These are phyloP conservation scores for Passalora sequoiae DNA, from an alignment of 2,329 filamentous ascomycete genomes.

Conservation along the genomic window DNA sequence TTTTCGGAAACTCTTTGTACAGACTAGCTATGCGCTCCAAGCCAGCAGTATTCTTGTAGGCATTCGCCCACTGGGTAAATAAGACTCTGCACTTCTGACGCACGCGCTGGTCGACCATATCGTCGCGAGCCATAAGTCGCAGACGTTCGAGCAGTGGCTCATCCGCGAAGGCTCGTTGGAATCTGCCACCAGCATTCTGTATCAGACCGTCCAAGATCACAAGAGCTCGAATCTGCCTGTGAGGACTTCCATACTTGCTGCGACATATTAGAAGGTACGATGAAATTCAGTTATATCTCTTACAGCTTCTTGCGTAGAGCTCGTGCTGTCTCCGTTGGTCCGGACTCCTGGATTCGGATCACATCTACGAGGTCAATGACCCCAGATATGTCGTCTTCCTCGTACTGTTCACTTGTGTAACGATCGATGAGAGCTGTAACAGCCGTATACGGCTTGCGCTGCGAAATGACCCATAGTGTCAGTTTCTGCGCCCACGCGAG, in stretches of 20 bases:
- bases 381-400: slow-evolving; percentile 85
- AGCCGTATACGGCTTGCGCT: slow-evolving; percentile 83
- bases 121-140: slow-evolving; percentile 77
- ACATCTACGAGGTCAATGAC: slow-evolving; percentile 93
- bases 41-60: slow-evolving; percentile 75
- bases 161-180: slow-evolving; percentile 82
- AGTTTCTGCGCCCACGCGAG: slow-evolving; percentile 1
- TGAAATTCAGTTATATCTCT: too few relatives aligned
- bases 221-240: slow-evolving; percentile 83
- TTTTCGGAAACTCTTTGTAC: slow-evolving; percentile 63
- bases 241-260: slow-evolving; percentile 89
- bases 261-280: slow-evolving; percentile 5
- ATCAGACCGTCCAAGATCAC: slow-evolving; percentile 88
- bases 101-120: slow-evolving; percentile 80
- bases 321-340: slow-evolving; percentile 81
- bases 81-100: slow-evolving; percentile 80
- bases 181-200: slow-evolving; percentile 83
- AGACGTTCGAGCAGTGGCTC: slow-evolving; percentile 88
- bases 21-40: slow-evolving; percentile 74
- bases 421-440: slow-evolving; percentile 89
- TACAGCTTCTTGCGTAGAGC: slow-evolving; percentile 92
- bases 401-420: slow-evolving; percentile 81
- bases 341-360: slow-evolving; percentile 79
- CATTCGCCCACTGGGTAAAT: slow-evolving; percentile 78
- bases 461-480: slow-evolving; percentile 10